Evolutionary conservation across 2,329 filamentous ascomycete genomes (phyloP), one percentile per base, ranked within the genome.

Genomic region (Aureobasidium melanogenum): DNA sequence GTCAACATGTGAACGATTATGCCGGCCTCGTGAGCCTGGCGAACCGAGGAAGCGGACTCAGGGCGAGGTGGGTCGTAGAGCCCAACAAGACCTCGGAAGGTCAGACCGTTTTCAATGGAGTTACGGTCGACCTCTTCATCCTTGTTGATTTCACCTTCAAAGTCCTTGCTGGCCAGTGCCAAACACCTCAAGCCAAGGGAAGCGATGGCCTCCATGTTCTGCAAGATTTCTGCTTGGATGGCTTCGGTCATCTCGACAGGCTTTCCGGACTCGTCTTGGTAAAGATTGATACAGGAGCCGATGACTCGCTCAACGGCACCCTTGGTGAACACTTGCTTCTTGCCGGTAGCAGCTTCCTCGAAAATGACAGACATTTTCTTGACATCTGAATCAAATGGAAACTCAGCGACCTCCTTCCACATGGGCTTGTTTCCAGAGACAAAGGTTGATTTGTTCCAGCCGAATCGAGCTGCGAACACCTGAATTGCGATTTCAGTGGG

Each of bases 1-100:
- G 89, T 94, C 34, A 93, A 80, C 89, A 93, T 92, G 75, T 91
- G 88, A 7, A 92, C 88, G 64, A 82, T 82, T 71, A 92, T 91
- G 54, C 89, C 88, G 28, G 89, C 89, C 48, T 80, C 80, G 60
- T 87, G 83, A 68, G 88, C 91, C 69, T 87, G 82, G 24, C 78
- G 78, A 62, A 92, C 89, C 7, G 88, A 86, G 0, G 79, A 81
- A 24, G 86, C 88, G 0, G 91, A 91, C 75, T 95, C 91, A 2
- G 85, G 83, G 1, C 91, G 88, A 60, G 90, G 91, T 3, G 91
- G 91, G 67, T 96, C 91, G 70, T 94, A 93, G 64, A 96, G 87
- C 61, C 90, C 91, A 52, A 88, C 86, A 10, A 96, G 81, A n/a
- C 91, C 92, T 15, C 89, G 82, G 64, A 95, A 88, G 3, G 80